phyloP scores from a whole-genome alignment of 306 rosid species.

The Fagus sylvatica region DNA sequence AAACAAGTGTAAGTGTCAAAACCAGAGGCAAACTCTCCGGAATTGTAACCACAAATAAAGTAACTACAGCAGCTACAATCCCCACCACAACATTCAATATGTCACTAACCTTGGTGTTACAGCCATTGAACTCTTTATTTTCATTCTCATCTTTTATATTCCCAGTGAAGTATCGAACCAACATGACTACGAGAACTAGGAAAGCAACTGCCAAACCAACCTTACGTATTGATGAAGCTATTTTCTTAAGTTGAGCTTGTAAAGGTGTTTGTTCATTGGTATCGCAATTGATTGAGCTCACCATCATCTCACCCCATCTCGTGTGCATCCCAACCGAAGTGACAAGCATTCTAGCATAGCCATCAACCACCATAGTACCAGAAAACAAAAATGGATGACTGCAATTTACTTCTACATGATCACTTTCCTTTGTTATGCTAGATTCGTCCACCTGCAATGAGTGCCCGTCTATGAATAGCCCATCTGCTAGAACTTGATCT shows the following conservation, averaged over 20 bases:
- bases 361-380: slow-evolving; percentile 36
- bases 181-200: background rate
- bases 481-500: too few relatives aligned
- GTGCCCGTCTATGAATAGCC: too few relatives aligned
- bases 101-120: slow-evolving; percentile 12
- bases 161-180: slow-evolving; percentile 18
- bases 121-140: slow-evolving; percentile 6
- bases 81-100: slow-evolving; percentile 18
- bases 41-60: slow-evolving; percentile 44
- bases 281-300: background rate
- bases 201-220: slow-evolving; percentile 34
- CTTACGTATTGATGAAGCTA: slow-evolving; percentile 16
- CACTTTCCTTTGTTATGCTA: too few relatives aligned
- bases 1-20: slow-evolving; percentile 36
- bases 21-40: slow-evolving; percentile 44
- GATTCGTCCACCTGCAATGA: too few relatives aligned
- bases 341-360: slow-evolving; percentile 37
- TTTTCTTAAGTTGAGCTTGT: slow-evolving; percentile 11
- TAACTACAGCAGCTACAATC: slow-evolving; percentile 35
- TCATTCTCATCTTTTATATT: slow-evolving; percentile 26
- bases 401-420: too few relatives aligned
- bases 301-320: slow-evolving; percentile 37
- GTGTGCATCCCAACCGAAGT: slow-evolving; percentile 39
- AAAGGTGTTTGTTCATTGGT: too few relatives aligned
- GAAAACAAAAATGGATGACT: background rate